phyloP scores from a whole-genome alignment of 2,329 filamentous ascomycete genomes.

The Colletotrichum magnum region DNA sequence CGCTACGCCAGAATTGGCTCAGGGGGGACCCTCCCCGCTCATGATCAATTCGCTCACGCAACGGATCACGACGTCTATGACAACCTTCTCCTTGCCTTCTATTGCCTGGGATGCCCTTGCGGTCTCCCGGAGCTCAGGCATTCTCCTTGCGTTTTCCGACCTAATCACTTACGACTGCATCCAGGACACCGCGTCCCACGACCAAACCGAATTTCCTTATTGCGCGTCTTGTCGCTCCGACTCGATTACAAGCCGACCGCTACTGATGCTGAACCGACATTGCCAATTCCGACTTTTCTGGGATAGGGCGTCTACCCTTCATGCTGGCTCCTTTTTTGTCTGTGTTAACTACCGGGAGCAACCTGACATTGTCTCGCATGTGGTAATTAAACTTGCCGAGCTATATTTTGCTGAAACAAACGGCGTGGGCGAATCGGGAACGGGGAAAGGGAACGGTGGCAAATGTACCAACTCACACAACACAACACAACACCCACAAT shows the following conservation, averaged over 20 bases:
- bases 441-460: background rate
- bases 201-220: constrained; percentile 27
- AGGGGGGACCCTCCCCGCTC: constrained; percentile 29
- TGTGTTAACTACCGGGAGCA: constrained; percentile 12
- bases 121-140: constrained; percentile 12
- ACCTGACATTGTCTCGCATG: constrained; percentile 10
- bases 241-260: constrained; percentile 15
- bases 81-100: constrained; percentile 38
- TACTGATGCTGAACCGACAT: background rate
- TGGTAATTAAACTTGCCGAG: constrained; percentile 3
- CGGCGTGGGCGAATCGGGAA: constrained; percentile 12
- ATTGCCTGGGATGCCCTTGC: constrained; percentile 32
- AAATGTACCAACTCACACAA: background rate
- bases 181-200: constrained; percentile 35
- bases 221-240: constrained; percentile 6
- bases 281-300: background rate
- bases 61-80: constrained; percentile 43
- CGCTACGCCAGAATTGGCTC: constrained; percentile 30
- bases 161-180: constrained; percentile 39
- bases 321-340: constrained; percentile 9
- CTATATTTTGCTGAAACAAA: background rate
- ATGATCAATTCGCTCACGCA: constrained; percentile 41
- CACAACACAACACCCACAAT: background rate
- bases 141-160: constrained; percentile 32
- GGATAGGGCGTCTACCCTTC: background rate